Evolutionary conservation across 2,329 filamentous ascomycete species (phyloP), one percentile per base, ranked within the genome.

Genomic region (Xylariaceae sp.): DNA sequence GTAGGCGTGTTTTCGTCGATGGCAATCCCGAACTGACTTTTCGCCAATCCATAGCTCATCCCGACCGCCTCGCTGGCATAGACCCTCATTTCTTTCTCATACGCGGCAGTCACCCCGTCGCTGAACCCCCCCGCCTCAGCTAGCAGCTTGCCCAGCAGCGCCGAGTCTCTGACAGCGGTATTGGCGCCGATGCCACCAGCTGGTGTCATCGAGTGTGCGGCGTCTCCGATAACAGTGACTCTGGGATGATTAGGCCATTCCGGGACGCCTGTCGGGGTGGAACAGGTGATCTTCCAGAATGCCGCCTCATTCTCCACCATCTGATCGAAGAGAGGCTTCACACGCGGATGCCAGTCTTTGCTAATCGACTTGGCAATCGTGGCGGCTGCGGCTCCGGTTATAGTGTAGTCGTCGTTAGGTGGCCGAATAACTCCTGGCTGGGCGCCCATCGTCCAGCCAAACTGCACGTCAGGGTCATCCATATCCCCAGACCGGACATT

Each of bases 211-310:
- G 77, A 78, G 59, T 86, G 83, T 3, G 71, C 82, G 0, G 83
- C 82, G 63, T 86, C 83, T 1, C 84, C 84, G 51, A 86, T 81
- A 0, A 85, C 75, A 0, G 83, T 86, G 8, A 86, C 82, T 0
- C 84, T 76, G 0, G 80, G 77, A 50, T 85, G 79, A 40, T 84
- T 87, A 7, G 73, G 64, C 86, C 86, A 88, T 40, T 81, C 76
- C 0, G 86, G 85, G 0, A 88, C 82, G 1, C 85, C 84, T 0
- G 75, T 75, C 0, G 85, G 85, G 0, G 77, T 80, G 0, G 84
- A 87, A 62, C 83, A 87, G 2, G 85, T 87, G 44, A 88, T 87
- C 64, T 87, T 88, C 83, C 84, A 87, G 62, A 88, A 88, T 0
- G 86, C 85, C 0, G 85, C 82, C 61, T 88, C 82, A 0, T 70